Evolutionary conservation across 106 monocot genomes (phyloP).

Genomic region (Narthecium ossifragum): DNA sequence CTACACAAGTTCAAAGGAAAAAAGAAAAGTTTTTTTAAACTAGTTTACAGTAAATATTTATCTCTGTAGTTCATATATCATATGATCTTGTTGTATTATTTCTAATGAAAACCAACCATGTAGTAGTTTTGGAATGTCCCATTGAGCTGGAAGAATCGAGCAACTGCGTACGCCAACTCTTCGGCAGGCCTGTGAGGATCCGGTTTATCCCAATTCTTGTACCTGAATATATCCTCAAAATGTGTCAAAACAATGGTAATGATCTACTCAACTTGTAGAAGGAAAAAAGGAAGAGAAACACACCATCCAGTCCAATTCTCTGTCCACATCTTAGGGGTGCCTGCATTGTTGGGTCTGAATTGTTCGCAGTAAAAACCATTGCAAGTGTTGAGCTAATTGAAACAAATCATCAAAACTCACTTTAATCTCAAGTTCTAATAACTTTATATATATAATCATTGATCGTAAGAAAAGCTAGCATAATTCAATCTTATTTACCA

Average conservation of each 20-base stretch:
- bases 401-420: neutral
- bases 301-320: conserved; percentile 88
- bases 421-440: neutral
- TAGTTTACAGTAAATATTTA: neutral
- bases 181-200: conserved; percentile 52
- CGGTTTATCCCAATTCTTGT: conserved; percentile 48
- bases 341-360: conserved; percentile 38
- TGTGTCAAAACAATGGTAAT: too few relatives aligned
- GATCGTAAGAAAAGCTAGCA: too few relatives aligned
- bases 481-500: too few relatives aligned
- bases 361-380: conserved; percentile 51
- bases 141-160: conserved; percentile 46
- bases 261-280: too few relatives aligned
- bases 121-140: conserved; percentile 68
- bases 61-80: neutral
- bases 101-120: too few relatives aligned
- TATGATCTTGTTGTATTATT: too few relatives aligned
- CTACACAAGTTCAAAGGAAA: conserved; percentile 2
- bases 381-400: conserved; percentile 59
- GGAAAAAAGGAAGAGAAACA: neutral
- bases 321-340: conserved; percentile 66
- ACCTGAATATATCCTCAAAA: conserved; percentile 25
- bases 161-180: conserved; percentile 53
- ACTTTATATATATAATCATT: neutral
- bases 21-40: neutral